Base-by-base conservation (phyloP, 345 rosid genomes). In the Hibiscus trionum region DNA sequence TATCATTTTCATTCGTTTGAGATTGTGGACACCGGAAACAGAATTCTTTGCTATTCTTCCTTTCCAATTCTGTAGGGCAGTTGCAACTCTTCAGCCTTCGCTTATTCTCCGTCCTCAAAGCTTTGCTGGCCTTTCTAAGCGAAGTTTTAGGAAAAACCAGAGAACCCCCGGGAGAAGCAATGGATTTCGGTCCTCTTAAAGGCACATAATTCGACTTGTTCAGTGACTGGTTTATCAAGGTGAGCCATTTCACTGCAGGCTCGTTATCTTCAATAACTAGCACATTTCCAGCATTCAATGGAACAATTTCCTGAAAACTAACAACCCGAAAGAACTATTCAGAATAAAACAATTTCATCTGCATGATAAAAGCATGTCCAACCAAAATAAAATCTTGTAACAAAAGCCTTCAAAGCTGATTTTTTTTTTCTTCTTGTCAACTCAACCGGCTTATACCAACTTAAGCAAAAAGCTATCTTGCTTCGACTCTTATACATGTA, bases 221-320 rank as follows among this genome's bases (percentile, higher is more conserved):
- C 70, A 95, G 84, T 1, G 99, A 86, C 74, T 88, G 91, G 26
- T 88, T 86, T 6, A 95, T 86, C 75, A 91, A 73, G 42, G 87
- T 79, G 35, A 92, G 80, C 99, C 99, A 95, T 80, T 85, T 91
- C 4, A 86, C 92, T 12, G 99, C 97, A 16, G 99, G 99, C 77
- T 92, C 97, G 58, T 86, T 90, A 77, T 95, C 99, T 78, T 91
- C 99, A 58, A 80, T 88, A 15, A 88, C 97, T 9, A 95, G 91
- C 29, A 95, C 97, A 68, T 95, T 91, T 69, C 99, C 99, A 62
- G 99, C 99, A 81, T 91, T 95, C 77, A 95, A 73, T n/a, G 99
- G 99, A 71, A 95, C 99, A 58, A 90, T 91, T 87, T 95, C 99
- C 85, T 95, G 99, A 85, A 95, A 95, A 71, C 99, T 95, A 78